Conservation (phyloP, 2,329 filamentous ascomycete species). For the Beauveria varroae region DNA sequence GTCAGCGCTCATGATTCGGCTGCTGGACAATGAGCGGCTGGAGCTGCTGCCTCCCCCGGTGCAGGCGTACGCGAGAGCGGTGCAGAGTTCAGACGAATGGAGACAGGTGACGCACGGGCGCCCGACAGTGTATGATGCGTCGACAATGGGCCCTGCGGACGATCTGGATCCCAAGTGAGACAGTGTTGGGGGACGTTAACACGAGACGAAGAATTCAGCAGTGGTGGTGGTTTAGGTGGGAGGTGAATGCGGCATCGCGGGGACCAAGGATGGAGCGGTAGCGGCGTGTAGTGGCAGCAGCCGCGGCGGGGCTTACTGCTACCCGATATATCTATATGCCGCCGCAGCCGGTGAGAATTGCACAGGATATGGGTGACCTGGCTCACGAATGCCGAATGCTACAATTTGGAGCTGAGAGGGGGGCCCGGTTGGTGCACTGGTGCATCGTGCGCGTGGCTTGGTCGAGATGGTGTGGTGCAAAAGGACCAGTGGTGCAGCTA, state of each 20-base stretch:
- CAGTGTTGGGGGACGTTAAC: not conserved
- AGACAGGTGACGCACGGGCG: slow-evolving; percentile 19
- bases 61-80: slow-evolving; percentile 15
- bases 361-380: too few relatives aligned
- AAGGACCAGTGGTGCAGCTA: not conserved
- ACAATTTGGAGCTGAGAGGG: too few relatives aligned
- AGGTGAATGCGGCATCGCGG: not conserved
- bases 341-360: not conserved
- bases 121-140: slow-evolving; percentile 18
- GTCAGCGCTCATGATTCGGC: slow-evolving; percentile 16
- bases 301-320: not conserved
- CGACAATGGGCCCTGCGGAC: slow-evolving; percentile 15
- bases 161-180: slow-evolving; percentile 16
- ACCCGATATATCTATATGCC: not conserved
- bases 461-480: not conserved
- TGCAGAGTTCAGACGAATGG: slow-evolving; percentile 21
- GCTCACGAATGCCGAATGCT: too few relatives aligned
- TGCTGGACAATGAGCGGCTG: slow-evolving; percentile 19
- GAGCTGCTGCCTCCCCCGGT: slow-evolving; percentile 19
- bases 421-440: not conserved
- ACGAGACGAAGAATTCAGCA: not conserved
- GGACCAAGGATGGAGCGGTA: too few relatives aligned
- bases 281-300: not conserved
- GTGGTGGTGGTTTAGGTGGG: not conserved
- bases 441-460: not conserved